These are phyloP conservation scores for Monilinia aucupariae DNA, from an alignment of 2,329 filamentous ascomycete genomes.

Conservation along the genomic window DNA sequence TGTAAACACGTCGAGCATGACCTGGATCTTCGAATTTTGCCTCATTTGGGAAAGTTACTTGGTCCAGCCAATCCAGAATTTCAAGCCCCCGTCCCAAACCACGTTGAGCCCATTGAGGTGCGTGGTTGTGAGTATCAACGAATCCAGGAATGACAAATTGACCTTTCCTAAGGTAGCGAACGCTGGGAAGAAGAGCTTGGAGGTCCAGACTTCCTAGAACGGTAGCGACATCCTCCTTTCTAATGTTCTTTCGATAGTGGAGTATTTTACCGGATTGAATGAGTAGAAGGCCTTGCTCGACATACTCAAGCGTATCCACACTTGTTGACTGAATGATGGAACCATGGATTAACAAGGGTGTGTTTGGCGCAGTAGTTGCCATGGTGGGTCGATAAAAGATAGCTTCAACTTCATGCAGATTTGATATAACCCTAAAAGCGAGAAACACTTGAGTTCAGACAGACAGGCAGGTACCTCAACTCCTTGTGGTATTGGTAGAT, in stretches of 20 bases:
- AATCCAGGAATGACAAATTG: slow-evolving; percentile 54
- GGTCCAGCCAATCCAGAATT: slow-evolving; percentile 55
- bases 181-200: neutral
- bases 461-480: neutral
- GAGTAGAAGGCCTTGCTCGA: slow-evolving; percentile 16
- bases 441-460: neutral
- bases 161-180: slow-evolving; percentile 14
- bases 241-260: slow-evolving; percentile 8
- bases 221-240: neutral
- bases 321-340: slow-evolving; percentile 18
- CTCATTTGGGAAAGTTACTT: slow-evolving; percentile 61
- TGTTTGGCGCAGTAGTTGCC: slow-evolving; percentile 6
- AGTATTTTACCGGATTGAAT: slow-evolving; percentile 15
- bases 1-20: slow-evolving; percentile 66
- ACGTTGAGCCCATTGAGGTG: slow-evolving; percentile 50
- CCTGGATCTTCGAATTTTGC: slow-evolving; percentile 58
- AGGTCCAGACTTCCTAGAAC: slow-evolving; percentile 3
- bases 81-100: slow-evolving; percentile 27
- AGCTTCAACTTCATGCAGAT: neutral
- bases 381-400: neutral
- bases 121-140: slow-evolving; percentile 65
- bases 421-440: neutral
- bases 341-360: slow-evolving; percentile 15
- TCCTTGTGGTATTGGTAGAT: neutral
- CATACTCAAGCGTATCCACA: slow-evolving; percentile 13